These are phyloP conservation scores for Fonsecaea nubica DNA, from an alignment of 2,329 filamentous ascomycete species.

Conservation along the genomic window DNA sequence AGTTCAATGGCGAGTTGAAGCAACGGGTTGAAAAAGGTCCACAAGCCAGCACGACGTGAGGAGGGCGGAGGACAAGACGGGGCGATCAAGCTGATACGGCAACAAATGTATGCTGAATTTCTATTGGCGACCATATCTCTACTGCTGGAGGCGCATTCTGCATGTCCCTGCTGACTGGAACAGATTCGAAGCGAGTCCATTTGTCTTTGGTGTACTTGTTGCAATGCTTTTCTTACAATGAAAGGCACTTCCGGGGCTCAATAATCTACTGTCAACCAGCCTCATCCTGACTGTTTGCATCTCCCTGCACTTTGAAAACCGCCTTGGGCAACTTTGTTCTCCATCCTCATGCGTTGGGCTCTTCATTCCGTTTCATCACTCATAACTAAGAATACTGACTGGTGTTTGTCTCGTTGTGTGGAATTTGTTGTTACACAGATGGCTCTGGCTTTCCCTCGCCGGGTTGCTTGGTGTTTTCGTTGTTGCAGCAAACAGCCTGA, in stretches of 20 bases:
- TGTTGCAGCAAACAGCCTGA: neutral
- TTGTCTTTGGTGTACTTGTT: neutral
- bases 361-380: neutral
- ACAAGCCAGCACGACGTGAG: neutral
- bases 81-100: neutral
- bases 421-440: neutral
- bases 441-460: neutral
- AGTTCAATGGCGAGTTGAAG: constrained; percentile 24
- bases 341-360: neutral
- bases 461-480: neutral
- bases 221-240: too few relatives aligned
- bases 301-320: neutral
- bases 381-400: neutral
- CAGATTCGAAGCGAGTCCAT: neutral
- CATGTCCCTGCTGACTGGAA: neutral
- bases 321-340: neutral
- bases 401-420: neutral
- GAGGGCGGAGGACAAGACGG: neutral
- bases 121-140: neutral
- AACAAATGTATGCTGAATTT: neutral
- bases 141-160: neutral
- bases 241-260: neutral
- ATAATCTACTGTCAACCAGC: neutral
- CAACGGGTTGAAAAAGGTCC: constrained; percentile 3
- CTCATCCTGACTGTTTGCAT: neutral